phyloP scores from a whole-genome alignment of 2,329 filamentous ascomycete species.

The Aureobasidium sp. region DNA sequence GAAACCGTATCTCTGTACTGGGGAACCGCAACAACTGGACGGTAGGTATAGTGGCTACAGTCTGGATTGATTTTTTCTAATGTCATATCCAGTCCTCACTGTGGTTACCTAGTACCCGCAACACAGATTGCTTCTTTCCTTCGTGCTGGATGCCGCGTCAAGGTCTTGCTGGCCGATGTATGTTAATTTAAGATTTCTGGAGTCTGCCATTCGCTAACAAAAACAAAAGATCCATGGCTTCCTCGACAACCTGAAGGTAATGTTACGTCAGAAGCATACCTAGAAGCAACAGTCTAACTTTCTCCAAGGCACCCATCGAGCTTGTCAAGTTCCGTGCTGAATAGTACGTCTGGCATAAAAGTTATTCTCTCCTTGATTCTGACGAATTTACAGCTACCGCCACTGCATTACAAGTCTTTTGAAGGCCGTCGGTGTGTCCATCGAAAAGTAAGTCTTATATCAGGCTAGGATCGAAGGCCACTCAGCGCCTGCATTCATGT shows the following conservation, averaged over 20 bases:
- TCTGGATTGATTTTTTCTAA: too few relatives aligned
- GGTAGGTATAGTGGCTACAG: neutral
- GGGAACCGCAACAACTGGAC: conserved; percentile 83
- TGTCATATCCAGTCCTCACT: conserved; percentile 66
- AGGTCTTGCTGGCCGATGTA: conserved; percentile 26
- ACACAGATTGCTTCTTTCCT: conserved; percentile 88
- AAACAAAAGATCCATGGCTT: conserved; percentile 51
- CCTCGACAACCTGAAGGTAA: conserved; percentile 44
- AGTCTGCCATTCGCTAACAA: neutral
- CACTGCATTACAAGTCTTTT: conserved; percentile 66
- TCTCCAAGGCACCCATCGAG: conserved; percentile 61
- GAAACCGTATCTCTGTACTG: conserved; percentile 56
- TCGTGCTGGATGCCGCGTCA: conserved; percentile 66
- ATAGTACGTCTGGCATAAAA: conserved; percentile 37
- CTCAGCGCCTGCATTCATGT: too few relatives aligned
- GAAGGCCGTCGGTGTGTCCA: conserved; percentile 67
- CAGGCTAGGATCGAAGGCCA: too few relatives aligned
- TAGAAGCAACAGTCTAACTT: neutral
- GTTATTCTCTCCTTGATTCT: neutral
- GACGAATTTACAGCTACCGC: conserved; percentile 47
- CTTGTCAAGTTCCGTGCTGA: conserved; percentile 72
- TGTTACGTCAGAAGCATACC: too few relatives aligned
- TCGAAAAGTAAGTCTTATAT: conserved; percentile 44
- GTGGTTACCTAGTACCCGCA: conserved; percentile 79
- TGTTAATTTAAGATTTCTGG: too few relatives aligned